Percentiles rank a stretch among this genome's conserved stretches.
Evolutionary conservation across 2,329 filamentous ascomycete genomes (phyloP).

Genomic region (Beauveria medogensis): DNA sequence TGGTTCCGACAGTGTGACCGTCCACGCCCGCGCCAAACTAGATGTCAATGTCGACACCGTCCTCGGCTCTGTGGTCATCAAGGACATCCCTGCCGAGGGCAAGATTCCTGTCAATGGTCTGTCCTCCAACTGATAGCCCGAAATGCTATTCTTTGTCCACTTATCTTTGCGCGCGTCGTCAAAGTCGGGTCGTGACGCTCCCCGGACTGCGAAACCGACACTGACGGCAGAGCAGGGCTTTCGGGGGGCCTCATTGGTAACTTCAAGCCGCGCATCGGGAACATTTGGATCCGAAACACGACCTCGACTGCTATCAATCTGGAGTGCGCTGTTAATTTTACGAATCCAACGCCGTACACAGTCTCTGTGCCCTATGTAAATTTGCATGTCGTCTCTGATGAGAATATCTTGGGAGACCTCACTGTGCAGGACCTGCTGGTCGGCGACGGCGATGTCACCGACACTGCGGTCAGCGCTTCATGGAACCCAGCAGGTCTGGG

Average conservation of each 20-base stretch:
- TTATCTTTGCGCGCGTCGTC: background rate
- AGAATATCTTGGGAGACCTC: conserved; percentile 66
- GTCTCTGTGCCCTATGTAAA: conserved; percentile 74
- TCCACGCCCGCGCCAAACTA: conserved; percentile 71
- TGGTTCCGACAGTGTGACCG: conserved; percentile 56
- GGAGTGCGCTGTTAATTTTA: conserved; percentile 68
- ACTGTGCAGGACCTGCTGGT: conserved; percentile 57
- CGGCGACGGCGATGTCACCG: conserved; percentile 61
- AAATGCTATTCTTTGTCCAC: conserved; percentile 4
- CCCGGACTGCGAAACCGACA: background rate
- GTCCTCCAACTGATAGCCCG: conserved; percentile 48
- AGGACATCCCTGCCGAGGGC: conserved; percentile 78
- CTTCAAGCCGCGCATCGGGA: conserved; percentile 56
- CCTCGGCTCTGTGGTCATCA: conserved; percentile 71
- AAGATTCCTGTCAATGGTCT: conserved; percentile 88
- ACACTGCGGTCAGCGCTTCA: conserved; percentile 56
- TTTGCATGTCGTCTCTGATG: conserved; percentile 67
- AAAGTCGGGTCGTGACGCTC: background rate
- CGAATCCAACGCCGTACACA: conserved; percentile 83
- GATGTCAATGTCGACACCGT: conserved; percentile 77
- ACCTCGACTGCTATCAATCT: conserved; percentile 63
- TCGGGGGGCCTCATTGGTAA: conserved; percentile 42
- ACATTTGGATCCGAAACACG: conserved; percentile 65
- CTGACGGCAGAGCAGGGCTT: conserved; percentile 39
- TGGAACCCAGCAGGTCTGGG: conserved; percentile 64